Base-by-base conservation (phyloP, 257 asterid species). In the Schizonepeta tenuifolia region DNA sequence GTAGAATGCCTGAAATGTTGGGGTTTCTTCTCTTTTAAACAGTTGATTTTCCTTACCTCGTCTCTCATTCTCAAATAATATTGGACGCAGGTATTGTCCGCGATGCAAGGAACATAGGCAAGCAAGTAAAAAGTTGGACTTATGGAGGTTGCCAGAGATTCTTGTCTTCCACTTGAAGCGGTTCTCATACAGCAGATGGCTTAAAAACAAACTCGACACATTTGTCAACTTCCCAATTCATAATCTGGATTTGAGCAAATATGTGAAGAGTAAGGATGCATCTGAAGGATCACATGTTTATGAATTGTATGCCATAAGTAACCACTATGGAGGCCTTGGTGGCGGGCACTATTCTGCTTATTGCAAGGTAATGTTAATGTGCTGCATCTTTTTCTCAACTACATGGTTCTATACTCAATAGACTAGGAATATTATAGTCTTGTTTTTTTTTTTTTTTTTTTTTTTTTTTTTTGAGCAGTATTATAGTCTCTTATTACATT, bases 301-400 rank as follows among this genome's bases (percentile, higher is more conserved):
- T 38, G 98, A 95, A 84, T 80, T 95, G 54, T 95, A 83, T 73
- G 99, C 99, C 62, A 82, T 95, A 73, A 95, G 98, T 80, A 95
- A 95, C 76, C 99, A 95, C 78, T 95, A 95, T 69, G 99, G 99
- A 15, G 96, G 97, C 79, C 92, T 95, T 40, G 98, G 98, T 57
- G 98, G 98, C 0, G 98, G 99, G 8, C 98, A 92, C 80, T 95
- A 95, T 79, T 86, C 98, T 41, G 98, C 99, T 41, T 92, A 95
- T 70, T 90, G 97, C 84, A 92, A 92, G 97, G 99, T 92, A 88
- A 77, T 11, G 24, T 50, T 50, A 35, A 17, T 47, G 54, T 47
- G 21, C 54, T 15, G 54, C 15, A 47, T 47, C 15, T 31, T n/a
- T n/a, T 49, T 17, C 24, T 17, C 22, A 0, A 49, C 47, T 15